Percentiles rank a stretch among this genome's conserved stretches.
Evolutionary conservation across 257 asterid species (phyloP).

Genomic region (Leptodermis oblonga): DNA sequence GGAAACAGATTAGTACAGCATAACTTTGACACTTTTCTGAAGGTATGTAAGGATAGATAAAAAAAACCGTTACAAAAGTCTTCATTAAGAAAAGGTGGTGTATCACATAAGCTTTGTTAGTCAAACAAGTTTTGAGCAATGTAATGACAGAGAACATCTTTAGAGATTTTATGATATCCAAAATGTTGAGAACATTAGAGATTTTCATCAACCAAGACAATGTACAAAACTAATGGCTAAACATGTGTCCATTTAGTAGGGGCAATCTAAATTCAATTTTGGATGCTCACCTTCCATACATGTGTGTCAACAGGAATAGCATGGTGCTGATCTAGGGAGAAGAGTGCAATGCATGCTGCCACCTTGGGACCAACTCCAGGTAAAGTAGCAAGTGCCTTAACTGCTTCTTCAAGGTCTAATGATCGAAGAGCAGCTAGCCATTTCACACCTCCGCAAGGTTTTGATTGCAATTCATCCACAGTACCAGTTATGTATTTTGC

Average conservation of each 20-base stretch:
- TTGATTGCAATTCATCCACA: conserved; percentile 65
- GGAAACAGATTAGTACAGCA: background rate
- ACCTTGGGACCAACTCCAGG: conserved; percentile 99
- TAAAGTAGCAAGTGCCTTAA: conserved; percentile 58
- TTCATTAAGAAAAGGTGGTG: background rate
- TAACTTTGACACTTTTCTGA: background rate
- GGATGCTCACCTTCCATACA: conserved; percentile 81
- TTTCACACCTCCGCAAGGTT: conserved; percentile 73
- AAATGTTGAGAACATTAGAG: background rate
- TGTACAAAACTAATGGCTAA: background rate
- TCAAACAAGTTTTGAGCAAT: background rate
- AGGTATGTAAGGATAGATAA: background rate
- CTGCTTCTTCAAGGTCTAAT: conserved; percentile 59
- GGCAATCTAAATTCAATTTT: background rate
- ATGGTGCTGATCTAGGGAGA: conserved; percentile 90
- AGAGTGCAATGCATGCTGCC: conserved; percentile 93
- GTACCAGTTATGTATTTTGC: conserved; percentile 91
- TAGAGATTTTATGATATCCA: background rate
- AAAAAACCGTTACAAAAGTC: background rate
- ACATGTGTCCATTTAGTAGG: background rate
- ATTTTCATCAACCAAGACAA: background rate
- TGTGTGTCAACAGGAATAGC: conserved; percentile 98
- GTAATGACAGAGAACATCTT: background rate
- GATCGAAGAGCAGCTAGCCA: conserved; percentile 90
- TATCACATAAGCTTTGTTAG: background rate